Conservation (phyloP, 108 stramenopile species). For the Nitzschia putrida region DNA sequence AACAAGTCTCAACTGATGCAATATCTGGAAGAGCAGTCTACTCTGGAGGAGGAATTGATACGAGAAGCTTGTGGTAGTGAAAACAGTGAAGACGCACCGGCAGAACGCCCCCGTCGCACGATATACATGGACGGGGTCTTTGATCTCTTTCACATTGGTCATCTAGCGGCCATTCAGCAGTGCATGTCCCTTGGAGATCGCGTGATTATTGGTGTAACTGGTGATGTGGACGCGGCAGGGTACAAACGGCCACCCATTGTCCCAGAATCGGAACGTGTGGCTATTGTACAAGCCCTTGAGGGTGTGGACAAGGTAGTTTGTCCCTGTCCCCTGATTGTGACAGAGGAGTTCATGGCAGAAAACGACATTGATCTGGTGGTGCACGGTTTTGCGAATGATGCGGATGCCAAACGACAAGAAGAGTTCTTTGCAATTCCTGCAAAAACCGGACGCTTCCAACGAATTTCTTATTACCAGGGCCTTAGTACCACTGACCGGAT, state of each 20-base stretch:
- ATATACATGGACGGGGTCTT: constrained; percentile 80
- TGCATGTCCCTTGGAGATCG: constrained; percentile 50
- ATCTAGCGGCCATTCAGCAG: constrained; percentile 67
- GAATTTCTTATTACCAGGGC: constrained; percentile 55
- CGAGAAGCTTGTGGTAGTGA: not conserved
- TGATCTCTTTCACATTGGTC: constrained; percentile 79
- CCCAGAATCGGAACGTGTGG: constrained; percentile 52
- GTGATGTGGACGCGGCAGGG: constrained; percentile 64
- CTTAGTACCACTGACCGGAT: constrained; percentile 72
- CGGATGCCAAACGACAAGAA: constrained; percentile 52
- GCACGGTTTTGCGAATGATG: constrained; percentile 68
- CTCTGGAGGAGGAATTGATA: not conserved
- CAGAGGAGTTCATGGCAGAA: constrained; percentile 64
- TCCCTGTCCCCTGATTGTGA: constrained; percentile 69
- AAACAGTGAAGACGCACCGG: not conserved
- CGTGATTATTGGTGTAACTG: constrained; percentile 70
- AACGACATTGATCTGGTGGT: constrained; percentile 71
- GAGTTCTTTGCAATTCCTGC: constrained; percentile 63
- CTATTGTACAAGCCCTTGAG: constrained; percentile 52
- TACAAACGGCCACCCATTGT: constrained; percentile 74
- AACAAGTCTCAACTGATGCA: constrained; percentile 3
- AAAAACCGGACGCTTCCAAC: constrained; percentile 50
- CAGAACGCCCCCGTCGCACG: constrained; percentile 32
- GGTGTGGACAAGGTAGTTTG: constrained; percentile 61
- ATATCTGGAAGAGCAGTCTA: not conserved